Conservation (phyloP, 257 asterid genomes). For the Nicotiana paniculata region DNA sequence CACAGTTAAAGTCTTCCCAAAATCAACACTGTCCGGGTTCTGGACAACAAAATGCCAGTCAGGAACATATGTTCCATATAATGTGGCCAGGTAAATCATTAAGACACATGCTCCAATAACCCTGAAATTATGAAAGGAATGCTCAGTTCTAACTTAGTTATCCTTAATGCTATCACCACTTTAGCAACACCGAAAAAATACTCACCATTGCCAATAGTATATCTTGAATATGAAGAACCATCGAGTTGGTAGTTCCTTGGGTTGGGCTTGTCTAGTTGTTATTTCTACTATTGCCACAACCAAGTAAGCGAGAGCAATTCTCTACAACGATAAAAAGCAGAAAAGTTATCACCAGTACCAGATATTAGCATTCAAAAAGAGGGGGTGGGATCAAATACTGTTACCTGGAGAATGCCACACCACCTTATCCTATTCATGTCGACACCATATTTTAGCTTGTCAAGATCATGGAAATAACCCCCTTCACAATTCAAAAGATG, state of each 20-base stretch:
- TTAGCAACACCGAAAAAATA: background rate
- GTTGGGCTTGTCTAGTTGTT: slow-evolving; percentile 25
- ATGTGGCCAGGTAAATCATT: slow-evolving; percentile 43
- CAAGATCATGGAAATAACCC: slow-evolving; percentile 78
- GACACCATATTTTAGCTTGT: slow-evolving; percentile 62
- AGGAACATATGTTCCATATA: slow-evolving; percentile 59
- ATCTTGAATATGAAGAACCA: slow-evolving; percentile 49
- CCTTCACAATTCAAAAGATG: slow-evolving; percentile 34
- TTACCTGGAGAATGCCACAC: slow-evolving; percentile 86
- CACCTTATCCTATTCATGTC: slow-evolving; percentile 65
- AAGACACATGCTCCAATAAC: slow-evolving; percentile 42
- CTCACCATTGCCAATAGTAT: slow-evolving; percentile 65
- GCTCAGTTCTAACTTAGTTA: background rate
- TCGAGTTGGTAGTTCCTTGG: slow-evolving; percentile 21
- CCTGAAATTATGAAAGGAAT: slow-evolving; percentile 29
- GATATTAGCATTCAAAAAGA: background rate
- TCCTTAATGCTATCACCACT: background rate
- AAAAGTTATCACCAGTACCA: background rate
- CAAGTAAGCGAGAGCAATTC: slow-evolving; percentile 71
- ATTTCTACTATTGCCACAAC: slow-evolving; percentile 57
- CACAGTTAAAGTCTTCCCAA: slow-evolving; percentile 50
- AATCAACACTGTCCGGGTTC: slow-evolving; percentile 40
- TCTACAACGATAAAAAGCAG: slow-evolving; percentile 28
- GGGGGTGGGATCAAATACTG: background rate
- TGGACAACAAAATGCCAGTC: slow-evolving; percentile 62